Conservation (phyloP, 2,329 filamentous ascomycete species). For the Fusarium lyarnte region DNA sequence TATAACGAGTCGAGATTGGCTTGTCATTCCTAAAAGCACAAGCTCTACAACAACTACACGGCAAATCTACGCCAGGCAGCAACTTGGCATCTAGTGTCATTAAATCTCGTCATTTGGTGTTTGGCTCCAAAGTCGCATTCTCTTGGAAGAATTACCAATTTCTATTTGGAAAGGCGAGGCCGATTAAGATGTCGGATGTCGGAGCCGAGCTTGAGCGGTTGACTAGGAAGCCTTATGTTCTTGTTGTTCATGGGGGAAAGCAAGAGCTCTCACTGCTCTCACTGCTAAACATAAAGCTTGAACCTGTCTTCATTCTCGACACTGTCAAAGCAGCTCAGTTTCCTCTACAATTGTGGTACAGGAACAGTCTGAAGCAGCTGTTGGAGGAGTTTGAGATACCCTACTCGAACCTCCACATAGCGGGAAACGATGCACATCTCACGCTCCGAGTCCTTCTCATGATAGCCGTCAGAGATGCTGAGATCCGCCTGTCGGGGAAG, state of each 20-base stretch:
- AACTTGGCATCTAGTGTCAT: constrained; percentile 3
- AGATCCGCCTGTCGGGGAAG: background rate
- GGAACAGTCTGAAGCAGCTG: background rate
- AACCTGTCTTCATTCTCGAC: background rate
- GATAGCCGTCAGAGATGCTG: constrained; percentile 2
- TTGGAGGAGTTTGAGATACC: background rate
- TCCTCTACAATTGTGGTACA: background rate
- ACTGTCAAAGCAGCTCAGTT: fast-evolving
- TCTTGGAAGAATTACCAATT: no score
- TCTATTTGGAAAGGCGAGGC: constrained; percentile 13
- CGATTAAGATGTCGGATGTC: background rate
- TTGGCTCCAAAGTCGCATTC: no score
- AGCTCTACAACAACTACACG: background rate
- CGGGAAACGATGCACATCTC: constrained; percentile 43
- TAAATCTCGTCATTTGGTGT: background rate
- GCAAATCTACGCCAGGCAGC: background rate
- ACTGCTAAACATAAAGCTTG: background rate
- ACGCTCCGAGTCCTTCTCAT: constrained; percentile 23
- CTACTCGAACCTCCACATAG: constrained; percentile 13
- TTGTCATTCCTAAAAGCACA: constrained; percentile 10
- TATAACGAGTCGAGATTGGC: constrained; percentile 20
- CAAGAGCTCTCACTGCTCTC: background rate
- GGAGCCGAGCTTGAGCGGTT: background rate
- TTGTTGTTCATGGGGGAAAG: fast-evolving
- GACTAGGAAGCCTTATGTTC: fast-evolving